Conservation (phyloP, 108 stramenopile species). For the Pseudonitzschia multistriata region DNA sequence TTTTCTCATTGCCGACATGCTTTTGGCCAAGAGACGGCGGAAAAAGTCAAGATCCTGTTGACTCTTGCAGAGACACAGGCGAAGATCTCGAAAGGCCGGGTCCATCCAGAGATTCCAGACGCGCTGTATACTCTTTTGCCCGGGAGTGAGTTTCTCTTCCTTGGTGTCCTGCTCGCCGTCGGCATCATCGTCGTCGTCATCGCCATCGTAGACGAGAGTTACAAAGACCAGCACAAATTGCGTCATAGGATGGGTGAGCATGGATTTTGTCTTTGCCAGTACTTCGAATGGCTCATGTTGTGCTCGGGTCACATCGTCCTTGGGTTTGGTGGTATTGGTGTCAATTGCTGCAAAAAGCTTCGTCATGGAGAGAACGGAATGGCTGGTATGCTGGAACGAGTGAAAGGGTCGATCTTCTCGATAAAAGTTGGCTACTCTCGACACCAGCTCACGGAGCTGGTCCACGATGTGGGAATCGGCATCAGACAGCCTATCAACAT, state of each 20-base stretch:
- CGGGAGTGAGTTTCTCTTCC: background rate
- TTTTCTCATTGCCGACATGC: background rate
- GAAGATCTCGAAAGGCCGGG: constrained; percentile 15
- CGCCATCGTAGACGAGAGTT: background rate
- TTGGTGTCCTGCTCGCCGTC: background rate
- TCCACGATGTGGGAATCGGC: background rate
- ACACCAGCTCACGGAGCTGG: constrained; percentile 9
- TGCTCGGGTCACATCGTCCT: background rate
- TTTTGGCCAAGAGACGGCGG: constrained; percentile 4
- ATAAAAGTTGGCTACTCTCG: background rate
- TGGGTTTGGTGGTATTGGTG: background rate
- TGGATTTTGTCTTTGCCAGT: constrained; percentile 1
- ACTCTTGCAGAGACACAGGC: background rate
- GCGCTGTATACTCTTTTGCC: background rate
- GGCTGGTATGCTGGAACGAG: constrained; percentile 12
- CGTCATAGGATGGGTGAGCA: constrained; percentile 13
- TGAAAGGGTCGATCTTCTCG: constrained; percentile 13
- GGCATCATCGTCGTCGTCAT: background rate
- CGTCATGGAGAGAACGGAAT: constrained; percentile 1
- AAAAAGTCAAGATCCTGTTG: constrained; percentile 5
- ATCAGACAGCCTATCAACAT: too few species aligned
- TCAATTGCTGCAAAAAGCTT: constrained; percentile 7
- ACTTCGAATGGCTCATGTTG: background rate
- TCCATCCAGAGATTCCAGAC: constrained; percentile 11
- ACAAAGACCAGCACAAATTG: constrained; percentile 16